phyloP scores from a whole-genome alignment of 306 rosid species.

The Trichosanthes cucumerina region DNA sequence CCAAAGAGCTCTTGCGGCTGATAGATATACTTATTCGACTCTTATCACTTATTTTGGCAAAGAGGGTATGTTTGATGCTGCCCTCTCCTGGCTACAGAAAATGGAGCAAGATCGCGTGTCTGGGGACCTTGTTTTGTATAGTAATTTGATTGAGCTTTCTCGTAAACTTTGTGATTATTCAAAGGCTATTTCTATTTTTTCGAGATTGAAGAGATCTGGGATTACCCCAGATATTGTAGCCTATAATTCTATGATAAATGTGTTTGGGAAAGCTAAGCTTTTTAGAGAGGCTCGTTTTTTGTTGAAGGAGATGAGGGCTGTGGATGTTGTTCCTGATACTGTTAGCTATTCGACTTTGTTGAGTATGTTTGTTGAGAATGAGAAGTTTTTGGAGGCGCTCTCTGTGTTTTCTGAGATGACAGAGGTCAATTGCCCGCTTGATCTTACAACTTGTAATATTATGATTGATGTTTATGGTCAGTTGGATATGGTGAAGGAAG shows the following conservation, averaged over 20 bases:
- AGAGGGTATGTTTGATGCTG: constrained; percentile 70
- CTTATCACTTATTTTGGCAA: constrained; percentile 75
- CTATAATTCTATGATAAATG: constrained; percentile 75
- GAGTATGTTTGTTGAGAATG: constrained; percentile 56
- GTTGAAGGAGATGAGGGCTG: constrained; percentile 63
- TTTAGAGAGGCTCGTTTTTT: constrained; percentile 69
- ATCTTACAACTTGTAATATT: constrained; percentile 72
- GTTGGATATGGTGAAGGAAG: constrained; percentile 87
- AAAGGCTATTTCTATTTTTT: constrained; percentile 74
- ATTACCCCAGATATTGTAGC: constrained; percentile 70
- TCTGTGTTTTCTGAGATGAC: constrained; percentile 73
- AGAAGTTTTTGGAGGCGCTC: constrained; percentile 77
- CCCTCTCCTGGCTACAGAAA: constrained; percentile 80
- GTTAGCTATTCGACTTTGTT: constrained; percentile 71
- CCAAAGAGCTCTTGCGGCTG: constrained; percentile 65
- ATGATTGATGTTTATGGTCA: constrained; percentile 96
- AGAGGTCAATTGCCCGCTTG: constrained; percentile 45
- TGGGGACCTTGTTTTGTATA: constrained; percentile 79
- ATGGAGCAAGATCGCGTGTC: constrained; percentile 81
- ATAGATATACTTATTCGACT: constrained; percentile 82
- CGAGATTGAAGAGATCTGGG: constrained; percentile 41
- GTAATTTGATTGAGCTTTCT: constrained; percentile 82
- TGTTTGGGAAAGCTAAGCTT: constrained; percentile 81
- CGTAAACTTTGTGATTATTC: constrained; percentile 67
- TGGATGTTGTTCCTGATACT: constrained; percentile 48